These are phyloP conservation scores for Bipolaris gigantea DNA, from an alignment of 2,329 filamentous ascomycete species.

Conservation along the genomic window DNA sequence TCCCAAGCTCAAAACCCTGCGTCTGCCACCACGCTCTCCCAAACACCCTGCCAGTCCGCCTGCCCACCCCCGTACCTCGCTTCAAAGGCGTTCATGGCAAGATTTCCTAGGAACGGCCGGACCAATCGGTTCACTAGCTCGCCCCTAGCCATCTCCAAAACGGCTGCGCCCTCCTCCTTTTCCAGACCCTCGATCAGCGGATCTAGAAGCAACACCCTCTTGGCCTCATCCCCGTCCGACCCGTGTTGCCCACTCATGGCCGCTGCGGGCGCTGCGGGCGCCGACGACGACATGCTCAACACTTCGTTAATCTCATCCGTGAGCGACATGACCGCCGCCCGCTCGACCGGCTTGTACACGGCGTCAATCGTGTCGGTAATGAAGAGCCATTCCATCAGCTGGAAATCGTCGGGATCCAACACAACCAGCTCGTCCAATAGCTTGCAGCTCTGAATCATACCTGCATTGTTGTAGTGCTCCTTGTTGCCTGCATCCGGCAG, in stretches of 20 bases:
- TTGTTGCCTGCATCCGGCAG: conserved; percentile 67
- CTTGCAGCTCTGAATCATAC: conserved; percentile 89
- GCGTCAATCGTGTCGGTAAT: conserved; percentile 96
- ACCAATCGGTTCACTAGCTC: conserved; percentile 76
- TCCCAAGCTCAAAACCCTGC: conserved; percentile 15
- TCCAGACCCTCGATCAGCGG: conserved; percentile 40
- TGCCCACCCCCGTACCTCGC: conserved; percentile 81
- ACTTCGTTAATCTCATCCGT: conserved; percentile 83
- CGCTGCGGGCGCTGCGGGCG: conserved; percentile 3
- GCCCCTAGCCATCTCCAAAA: conserved; percentile 57
- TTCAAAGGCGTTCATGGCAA: conserved; percentile 94
- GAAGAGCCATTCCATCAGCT: conserved; percentile 97
- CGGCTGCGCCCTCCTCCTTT: conserved; percentile 44
- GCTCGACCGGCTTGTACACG: conserved; percentile 73
- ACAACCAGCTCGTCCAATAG: conserved; percentile 86
- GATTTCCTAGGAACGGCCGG: conserved; percentile 83
- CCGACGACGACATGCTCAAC: conserved; percentile 48
- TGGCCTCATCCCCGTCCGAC: conserved; percentile 18
- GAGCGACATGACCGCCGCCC: conserved; percentile 70
- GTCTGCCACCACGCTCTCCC: conserved; percentile 39
- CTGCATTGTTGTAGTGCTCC: conserved; percentile 75
- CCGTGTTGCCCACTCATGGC: conserved; percentile 1
- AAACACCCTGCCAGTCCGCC: conserved; percentile 35
- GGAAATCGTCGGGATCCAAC: conserved; percentile 90
- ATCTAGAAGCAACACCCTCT: conserved; percentile 50